phyloP scores from a whole-genome alignment of 2,329 filamentous ascomycete genomes.

The Cordyceps militaris region DNA sequence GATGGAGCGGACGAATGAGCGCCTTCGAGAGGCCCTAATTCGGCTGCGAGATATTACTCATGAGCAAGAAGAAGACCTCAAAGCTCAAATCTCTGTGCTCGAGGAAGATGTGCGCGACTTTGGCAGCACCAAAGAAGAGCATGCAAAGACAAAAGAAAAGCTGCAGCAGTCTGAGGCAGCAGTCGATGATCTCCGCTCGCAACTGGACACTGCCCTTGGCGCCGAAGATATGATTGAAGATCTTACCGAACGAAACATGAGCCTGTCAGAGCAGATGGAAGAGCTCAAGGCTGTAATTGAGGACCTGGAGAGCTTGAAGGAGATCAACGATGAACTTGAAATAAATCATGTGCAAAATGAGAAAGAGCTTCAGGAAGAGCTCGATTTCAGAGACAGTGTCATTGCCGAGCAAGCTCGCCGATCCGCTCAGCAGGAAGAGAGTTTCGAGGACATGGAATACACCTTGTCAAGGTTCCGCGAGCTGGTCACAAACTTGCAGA shows the following conservation, averaged over 20 bases:
- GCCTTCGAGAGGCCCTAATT: conserved; percentile 77
- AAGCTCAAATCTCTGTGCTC: conserved; percentile 65
- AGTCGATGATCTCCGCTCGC: conserved; percentile 80
- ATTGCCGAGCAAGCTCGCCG: conserved; percentile 75
- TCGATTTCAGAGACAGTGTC: conserved; percentile 79
- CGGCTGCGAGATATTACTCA: conserved; percentile 80
- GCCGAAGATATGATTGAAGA: conserved; percentile 94
- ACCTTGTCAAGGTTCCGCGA: conserved; percentile 84
- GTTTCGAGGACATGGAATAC: conserved; percentile 82
- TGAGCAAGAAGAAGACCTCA: conserved; percentile 74
- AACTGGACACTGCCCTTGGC: conserved; percentile 80
- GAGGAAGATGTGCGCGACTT: conserved; percentile 67
- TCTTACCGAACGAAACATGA: conserved; percentile 79
- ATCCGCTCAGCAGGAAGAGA: conserved; percentile 67
- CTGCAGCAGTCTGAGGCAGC: conserved; percentile 64
- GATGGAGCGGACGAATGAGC: conserved; percentile 84
- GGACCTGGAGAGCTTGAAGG: conserved; percentile 81
- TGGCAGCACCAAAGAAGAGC: conserved; percentile 59
- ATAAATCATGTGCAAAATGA: conserved; percentile 88
- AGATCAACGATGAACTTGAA: conserved; percentile 91
- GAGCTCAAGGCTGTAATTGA: conserved; percentile 76
- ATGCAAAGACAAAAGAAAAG: conserved; percentile 63
- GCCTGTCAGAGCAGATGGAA: conserved; percentile 73
- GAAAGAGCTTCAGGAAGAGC: conserved; percentile 88
- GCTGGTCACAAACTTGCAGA: conserved; percentile 77